Percentiles rank a stretch among this genome's conserved stretches.
Conservation (phyloP, 495 filamentous ascomycete species). For the Xylaria acuta region DNA sequence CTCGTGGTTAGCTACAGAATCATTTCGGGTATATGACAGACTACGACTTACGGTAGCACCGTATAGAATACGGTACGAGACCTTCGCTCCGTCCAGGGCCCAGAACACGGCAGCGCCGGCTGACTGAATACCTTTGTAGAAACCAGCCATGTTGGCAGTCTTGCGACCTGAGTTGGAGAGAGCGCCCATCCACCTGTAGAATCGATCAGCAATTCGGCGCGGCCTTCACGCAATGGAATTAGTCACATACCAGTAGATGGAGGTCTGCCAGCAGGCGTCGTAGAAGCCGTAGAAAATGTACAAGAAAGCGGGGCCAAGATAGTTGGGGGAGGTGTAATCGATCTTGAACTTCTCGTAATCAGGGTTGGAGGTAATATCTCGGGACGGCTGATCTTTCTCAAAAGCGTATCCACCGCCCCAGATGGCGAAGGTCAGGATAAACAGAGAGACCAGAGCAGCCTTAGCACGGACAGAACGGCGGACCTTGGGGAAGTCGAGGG, state of each 20-base stretch:
- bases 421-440: slow-evolving; percentile 77
- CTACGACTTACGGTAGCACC: slow-evolving; percentile 48
- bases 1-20: slow-evolving; percentile 37
- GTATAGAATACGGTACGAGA: slow-evolving; percentile 70
- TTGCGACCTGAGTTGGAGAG: slow-evolving; percentile 90
- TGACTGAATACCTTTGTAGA: slow-evolving; percentile 91
- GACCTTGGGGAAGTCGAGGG: slow-evolving; percentile 69
- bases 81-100: slow-evolving; percentile 71
- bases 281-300: slow-evolving; percentile 95
- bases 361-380: slow-evolving; percentile 36
- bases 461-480: slow-evolving; percentile 79
- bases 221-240: slow-evolving; percentile 22
- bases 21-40: background rate
- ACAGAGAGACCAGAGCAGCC: slow-evolving; percentile 67
- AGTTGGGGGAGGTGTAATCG: slow-evolving; percentile 72
- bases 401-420: slow-evolving; percentile 91
- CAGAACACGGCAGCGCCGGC: slow-evolving; percentile 90
- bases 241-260: slow-evolving; percentile 78
- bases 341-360: slow-evolving; percentile 40
- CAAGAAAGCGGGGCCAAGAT: slow-evolving; percentile 83
- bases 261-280: slow-evolving; percentile 84
- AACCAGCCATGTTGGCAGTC: slow-evolving; percentile 90
- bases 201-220: slow-evolving; percentile 30
- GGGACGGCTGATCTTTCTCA: slow-evolving; percentile 61
- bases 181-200: slow-evolving; percentile 71